Conservation (phyloP, 805 yeast genomes). For the Nadsonia fulvescens region DNA sequence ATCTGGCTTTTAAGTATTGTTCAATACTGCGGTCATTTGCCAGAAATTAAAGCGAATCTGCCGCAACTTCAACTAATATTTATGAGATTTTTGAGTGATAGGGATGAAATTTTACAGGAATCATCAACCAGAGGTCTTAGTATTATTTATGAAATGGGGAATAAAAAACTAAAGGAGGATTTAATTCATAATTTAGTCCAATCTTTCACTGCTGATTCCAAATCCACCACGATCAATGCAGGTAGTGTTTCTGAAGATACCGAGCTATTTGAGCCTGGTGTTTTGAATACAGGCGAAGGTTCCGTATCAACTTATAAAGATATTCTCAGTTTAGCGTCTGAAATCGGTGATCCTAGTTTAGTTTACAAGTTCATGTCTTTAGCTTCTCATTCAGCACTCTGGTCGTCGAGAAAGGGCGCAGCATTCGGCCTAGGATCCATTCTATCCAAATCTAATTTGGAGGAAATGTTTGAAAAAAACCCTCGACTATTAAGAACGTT, state of each 20-base stretch:
- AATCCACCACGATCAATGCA: slow-evolving; percentile 24
- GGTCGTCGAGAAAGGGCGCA: slow-evolving; percentile 88
- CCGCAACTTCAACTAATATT: slow-evolving; percentile 56
- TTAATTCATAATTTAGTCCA: slow-evolving; percentile 54
- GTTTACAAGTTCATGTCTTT: slow-evolving; percentile 89
- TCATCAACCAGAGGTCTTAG: slow-evolving; percentile 81
- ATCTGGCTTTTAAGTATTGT: slow-evolving; percentile 71
- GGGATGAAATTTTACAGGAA: slow-evolving; percentile 81
- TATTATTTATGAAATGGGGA: slow-evolving; percentile 64
- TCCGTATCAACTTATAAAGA: slow-evolving; percentile 86
- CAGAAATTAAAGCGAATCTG: slow-evolving; percentile 24
- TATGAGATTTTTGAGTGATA: slow-evolving; percentile 59
- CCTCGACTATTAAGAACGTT: slow-evolving; percentile 36
- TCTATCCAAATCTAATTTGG: slow-evolving; percentile 59
- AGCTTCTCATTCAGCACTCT: slow-evolving; percentile 69
- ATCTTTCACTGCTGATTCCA: slow-evolving; percentile 61
- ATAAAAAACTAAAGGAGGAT: slow-evolving; percentile 43
- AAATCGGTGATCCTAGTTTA: slow-evolving; percentile 86
- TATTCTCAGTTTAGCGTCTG: slow-evolving; percentile 72
- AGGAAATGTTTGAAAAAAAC: slow-evolving; percentile 38
- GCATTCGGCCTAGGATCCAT: slow-evolving; percentile 87
- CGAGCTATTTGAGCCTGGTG: slow-evolving; percentile 68
- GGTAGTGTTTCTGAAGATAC: slow-evolving; percentile 69
- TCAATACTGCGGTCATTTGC: slow-evolving; percentile 46
- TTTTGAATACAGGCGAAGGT: slow-evolving; percentile 62